These are phyloP conservation scores for Trametes hirsuta DNA, from an alignment of 1,284 basidiomycete genomes.

Conservation along the genomic window DNA sequence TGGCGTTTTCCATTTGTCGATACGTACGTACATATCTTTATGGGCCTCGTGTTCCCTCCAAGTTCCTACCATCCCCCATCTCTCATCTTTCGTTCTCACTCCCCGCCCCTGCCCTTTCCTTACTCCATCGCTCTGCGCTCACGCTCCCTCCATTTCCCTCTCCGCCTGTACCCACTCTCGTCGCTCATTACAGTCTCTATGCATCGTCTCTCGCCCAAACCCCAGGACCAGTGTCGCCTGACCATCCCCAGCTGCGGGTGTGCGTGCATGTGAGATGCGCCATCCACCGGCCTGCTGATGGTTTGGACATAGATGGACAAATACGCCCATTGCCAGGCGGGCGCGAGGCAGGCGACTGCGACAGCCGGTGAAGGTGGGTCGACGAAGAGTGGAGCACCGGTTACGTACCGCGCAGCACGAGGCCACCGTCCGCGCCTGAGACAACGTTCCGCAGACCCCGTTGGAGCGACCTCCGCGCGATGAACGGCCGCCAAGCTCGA, in stretches of 20 bases:
- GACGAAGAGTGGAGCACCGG: not conserved
- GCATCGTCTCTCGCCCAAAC: too few species aligned
- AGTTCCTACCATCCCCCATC: not conserved
- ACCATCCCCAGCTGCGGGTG: too few species aligned
- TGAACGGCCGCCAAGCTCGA: not conserved
- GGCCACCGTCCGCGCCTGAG: not conserved
- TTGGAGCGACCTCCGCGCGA: not conserved
- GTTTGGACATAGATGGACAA: not conserved
- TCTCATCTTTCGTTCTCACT: not conserved
- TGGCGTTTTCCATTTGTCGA: conserved; percentile 1
- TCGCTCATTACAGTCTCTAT: not conserved
- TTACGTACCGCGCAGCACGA: conserved; percentile 9
- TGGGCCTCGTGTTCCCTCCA: not conserved
- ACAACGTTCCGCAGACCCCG: not conserved
- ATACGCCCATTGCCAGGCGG: not conserved
- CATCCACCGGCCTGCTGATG: too few species aligned
- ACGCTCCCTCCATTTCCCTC: not conserved
- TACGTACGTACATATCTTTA: conserved; percentile 9
- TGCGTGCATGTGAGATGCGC: too few species aligned
- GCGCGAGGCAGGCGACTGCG: not conserved
- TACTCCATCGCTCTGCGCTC: not conserved
- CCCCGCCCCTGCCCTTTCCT: not conserved
- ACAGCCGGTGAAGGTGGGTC: not conserved
- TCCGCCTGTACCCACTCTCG: not conserved
- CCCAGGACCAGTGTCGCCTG: too few species aligned